Evolutionary conservation across 352 stramenopile species (phyloP).

Genomic region (Pythium biforme): DNA sequence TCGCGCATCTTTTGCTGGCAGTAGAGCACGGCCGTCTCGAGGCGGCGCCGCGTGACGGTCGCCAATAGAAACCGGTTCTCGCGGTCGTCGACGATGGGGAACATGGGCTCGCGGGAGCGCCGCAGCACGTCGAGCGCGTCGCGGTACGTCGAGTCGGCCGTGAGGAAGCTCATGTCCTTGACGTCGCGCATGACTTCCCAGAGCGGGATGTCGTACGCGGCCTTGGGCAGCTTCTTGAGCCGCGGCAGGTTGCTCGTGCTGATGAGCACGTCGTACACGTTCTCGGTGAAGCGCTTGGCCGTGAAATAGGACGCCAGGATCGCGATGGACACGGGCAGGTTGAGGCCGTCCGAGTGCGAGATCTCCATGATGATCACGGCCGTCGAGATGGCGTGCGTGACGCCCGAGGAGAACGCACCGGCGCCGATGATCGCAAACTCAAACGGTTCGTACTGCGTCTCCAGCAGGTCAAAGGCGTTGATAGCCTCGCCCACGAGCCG

Average conservation of each 20-base stretch:
- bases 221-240: conserved; percentile 81
- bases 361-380: conserved; percentile 95
- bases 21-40: conserved; percentile 56
- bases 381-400: conserved; percentile 91
- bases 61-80: conserved; percentile 62
- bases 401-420: conserved; percentile 87
- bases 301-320: conserved; percentile 91
- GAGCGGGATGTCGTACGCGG: conserved; percentile 77
- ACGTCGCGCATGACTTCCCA: conserved; percentile 87
- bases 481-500: conserved; percentile 78
- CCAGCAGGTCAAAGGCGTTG: conserved; percentile 51
- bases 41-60: conserved; percentile 58
- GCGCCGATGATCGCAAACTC: conserved; percentile 93
- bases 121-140: conserved; percentile 52
- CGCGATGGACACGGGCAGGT: conserved; percentile 85
- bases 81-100: conserved; percentile 70
- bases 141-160: conserved; percentile 67
- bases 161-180: conserved; percentile 58
- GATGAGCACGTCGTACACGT: conserved; percentile 90
- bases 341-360: conserved; percentile 81
- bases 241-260: conserved; percentile 75
- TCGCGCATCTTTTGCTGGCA: conserved; percentile 40
- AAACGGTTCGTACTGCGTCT: conserved; percentile 83
- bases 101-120: conserved; percentile 57
- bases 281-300: conserved; percentile 88